Evolutionary conservation across 1,139 yeast genomes (phyloP), one percentile per base, ranked within the genome.

Genomic region (Scheffersomyces quercinus): DNA sequence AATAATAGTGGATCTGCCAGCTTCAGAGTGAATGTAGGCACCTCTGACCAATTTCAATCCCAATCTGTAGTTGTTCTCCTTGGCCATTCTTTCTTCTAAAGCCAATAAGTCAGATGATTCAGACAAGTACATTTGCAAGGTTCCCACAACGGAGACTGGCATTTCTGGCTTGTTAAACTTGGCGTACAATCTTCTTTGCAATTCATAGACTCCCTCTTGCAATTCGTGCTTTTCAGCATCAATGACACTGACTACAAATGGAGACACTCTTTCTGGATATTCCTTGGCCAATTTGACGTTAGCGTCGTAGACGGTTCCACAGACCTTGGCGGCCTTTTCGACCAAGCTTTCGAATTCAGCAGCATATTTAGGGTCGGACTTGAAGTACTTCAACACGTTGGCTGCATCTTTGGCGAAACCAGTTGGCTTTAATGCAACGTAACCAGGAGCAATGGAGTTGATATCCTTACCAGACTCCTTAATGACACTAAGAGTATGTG

Each of bases 21-120:
- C 79, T 68, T 93, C 98, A 3, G 96, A 82, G 64, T 91, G 97
- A 50, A 91, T 82, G 70, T 93, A 93, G 6, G 99, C 99, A 51
- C 99, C 99, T 64, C 99, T 82, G n/a, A 93, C 99, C 44, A 93
- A 77, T 66, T 93, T 93, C 70, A 90, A 75, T 15, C 97, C 98
- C 49, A 90, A 69, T 59, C 87, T 79, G 66, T 90, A 91, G 46
- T 76, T 73, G 48, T 78, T 76, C 46, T 77, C 65, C 47, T 67
- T 57, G 11, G 98, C 97, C 48, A 83, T 71, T 49, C 73, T 68
- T 52, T 82, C 80, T 61, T 91, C 97, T 37, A 67, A 52, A 31
- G 80, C 67, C 51, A 91, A 71, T 54, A 87, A 77, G 28, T 74
- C 74, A 2, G 83, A 65, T 1, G 96, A 82, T 50, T 83, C 88